These are phyloP conservation scores for Ganoderma sp. DNA, from an alignment of 1,284 basidiomycete genomes.

Conservation along the genomic window DNA sequence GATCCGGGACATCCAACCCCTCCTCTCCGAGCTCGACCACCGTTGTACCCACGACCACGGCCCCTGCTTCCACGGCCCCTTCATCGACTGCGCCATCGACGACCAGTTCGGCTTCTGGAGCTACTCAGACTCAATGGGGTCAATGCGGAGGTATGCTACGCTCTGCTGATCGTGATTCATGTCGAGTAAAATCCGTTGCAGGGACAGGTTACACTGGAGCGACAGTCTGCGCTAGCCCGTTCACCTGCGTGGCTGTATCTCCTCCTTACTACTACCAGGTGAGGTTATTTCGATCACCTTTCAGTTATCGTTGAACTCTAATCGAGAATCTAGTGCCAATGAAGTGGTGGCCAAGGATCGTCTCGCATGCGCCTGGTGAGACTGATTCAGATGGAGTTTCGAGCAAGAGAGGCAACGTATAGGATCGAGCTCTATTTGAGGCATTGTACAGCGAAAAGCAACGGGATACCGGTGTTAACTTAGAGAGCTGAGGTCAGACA, in stretches of 20 bases:
- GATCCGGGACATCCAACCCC: constrained; percentile 38
- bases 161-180: not conserved
- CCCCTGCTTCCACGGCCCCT: constrained; percentile 29
- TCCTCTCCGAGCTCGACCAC: constrained; percentile 32
- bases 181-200: constrained; percentile 10
- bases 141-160: constrained; percentile 55
- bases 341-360: not conserved
- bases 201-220: constrained; percentile 56
- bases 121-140: constrained; percentile 54
- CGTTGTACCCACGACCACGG: constrained; percentile 27
- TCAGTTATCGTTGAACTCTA: not conserved
- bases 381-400: too few relatives aligned
- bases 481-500: not conserved
- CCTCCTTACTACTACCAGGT: constrained; percentile 63
- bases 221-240: constrained; percentile 50
- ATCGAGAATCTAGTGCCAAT: constrained; percentile 13
- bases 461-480: not conserved
- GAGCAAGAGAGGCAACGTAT: too few relatives aligned
- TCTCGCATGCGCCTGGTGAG: not conserved
- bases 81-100: constrained; percentile 33
- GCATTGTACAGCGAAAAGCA: too few relatives aligned
- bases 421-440: too few relatives aligned
- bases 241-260: constrained; percentile 54
- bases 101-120: constrained; percentile 46
- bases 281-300: not conserved